Base-by-base conservation (phyloP, 257 asterid genomes). In the Solanum clarkiae region DNA sequence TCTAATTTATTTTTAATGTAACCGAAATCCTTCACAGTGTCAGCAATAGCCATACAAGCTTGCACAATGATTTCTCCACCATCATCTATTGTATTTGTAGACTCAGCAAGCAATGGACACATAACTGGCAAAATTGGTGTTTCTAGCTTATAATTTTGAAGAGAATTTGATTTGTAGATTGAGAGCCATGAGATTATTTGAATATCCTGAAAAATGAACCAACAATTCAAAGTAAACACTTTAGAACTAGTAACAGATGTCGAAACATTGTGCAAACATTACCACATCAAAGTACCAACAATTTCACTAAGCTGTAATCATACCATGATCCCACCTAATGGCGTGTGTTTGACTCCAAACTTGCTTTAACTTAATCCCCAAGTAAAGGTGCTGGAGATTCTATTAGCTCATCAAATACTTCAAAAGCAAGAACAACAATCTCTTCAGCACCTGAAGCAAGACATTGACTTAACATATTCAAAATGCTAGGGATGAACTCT, bases 381-480 rank as follows among this genome's bases (percentile, higher is more conserved):
- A 97, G 98, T 88, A 97, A 93, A 79, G 98, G 98, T 74, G 98
- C 98, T 83, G 98, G 99, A 80, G 98, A 97, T 95, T 97, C 99
- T 15, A 97, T 97, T 84, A 97, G 91, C 92, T 97, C 99, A 84
- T 97, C 98, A 93, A 97, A 97, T 88, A 97, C 94, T 92, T 97
- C 99, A 97, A 97, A 97, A 85, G 98, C 99, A 86, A 97, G 89
- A 85, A 93, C 91, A 81, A 98, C 99, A 72, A 95, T 92, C 88
- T 95, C 98, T 90, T 97, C 99, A 65, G 95, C 98, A 6, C 99
- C 99, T 82, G 97, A 94, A 82, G 97, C 96, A 92, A 97, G 98
- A 88, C 97, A 97, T 88, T 95, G 97, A 85, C 98, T 94, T 45
- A 98, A 93, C 80, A 95, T 96, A 87, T 92, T 92, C 93, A 97